A percentile compares a stretch with the other conserved stretches of the same genome.
Evolutionary conservation across 768 basidiomycete species (phyloP).

Genomic region (Mycena pura): DNA sequence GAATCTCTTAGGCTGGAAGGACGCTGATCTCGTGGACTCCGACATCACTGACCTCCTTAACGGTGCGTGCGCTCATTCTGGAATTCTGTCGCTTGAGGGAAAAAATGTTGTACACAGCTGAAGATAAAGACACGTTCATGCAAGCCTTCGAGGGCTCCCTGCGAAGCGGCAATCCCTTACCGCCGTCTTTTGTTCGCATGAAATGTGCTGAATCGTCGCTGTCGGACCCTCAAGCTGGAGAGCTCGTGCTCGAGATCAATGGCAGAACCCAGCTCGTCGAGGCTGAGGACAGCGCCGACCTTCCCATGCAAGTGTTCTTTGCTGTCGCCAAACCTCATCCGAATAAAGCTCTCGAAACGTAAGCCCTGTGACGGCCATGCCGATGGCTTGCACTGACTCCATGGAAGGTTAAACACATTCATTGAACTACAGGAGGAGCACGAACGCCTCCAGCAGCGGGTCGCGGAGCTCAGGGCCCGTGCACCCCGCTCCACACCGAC

Average conservation of each 20-base stretch:
- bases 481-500: constrained; percentile 32
- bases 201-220: constrained; percentile 45
- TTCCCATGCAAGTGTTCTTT: constrained; percentile 64
- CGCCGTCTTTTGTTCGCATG: constrained; percentile 67
- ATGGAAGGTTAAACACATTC: constrained; percentile 67
- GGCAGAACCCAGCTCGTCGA: constrained; percentile 63
- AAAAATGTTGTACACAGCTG: constrained; percentile 44
- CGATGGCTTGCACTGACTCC: constrained; percentile 29
- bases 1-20: constrained; percentile 81
- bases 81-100: constrained; percentile 1
- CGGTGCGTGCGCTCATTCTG: constrained; percentile 46
- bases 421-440: constrained; percentile 91
- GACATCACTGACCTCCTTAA: constrained; percentile 71
- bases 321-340: constrained; percentile 80
- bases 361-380: constrained; percentile 57
- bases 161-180: constrained; percentile 48
- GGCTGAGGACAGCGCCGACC: constrained; percentile 32
- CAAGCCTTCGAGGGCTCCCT: constrained; percentile 64
- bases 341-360: constrained; percentile 55
- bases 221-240: constrained; percentile 37
- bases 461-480: constrained; percentile 49
- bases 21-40: constrained; percentile 72
- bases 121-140: constrained; percentile 65
- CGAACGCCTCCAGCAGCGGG: constrained; percentile 72
- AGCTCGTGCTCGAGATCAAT: constrained; percentile 74